Conservation (phyloP, 306 rosid species). For the Hippophae gyantsensis region DNA sequence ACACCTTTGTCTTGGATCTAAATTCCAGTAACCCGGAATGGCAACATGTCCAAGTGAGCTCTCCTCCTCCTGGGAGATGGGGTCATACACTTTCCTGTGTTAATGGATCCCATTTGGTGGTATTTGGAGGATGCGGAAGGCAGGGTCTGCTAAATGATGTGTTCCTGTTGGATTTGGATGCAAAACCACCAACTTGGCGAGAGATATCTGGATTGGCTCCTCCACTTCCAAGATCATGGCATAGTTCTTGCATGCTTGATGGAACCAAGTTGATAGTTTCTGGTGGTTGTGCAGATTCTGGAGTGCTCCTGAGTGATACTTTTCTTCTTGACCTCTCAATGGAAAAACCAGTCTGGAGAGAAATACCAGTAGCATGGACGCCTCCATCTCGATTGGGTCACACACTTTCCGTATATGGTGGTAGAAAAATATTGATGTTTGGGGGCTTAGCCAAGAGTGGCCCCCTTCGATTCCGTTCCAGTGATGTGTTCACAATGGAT, state of each 20-base stretch:
- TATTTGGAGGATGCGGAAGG: constrained; percentile 97
- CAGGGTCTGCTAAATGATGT: constrained; percentile 98
- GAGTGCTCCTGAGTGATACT: constrained; percentile 93
- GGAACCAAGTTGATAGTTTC: constrained; percentile 98
- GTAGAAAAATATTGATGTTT: constrained; percentile 94
- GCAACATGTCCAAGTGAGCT: constrained; percentile 95
- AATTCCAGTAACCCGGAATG: constrained; percentile 88
- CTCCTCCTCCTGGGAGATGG: constrained; percentile 99
- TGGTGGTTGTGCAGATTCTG: constrained; percentile 99
- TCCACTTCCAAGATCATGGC: constrained; percentile 99
- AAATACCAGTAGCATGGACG: constrained; percentile 95
- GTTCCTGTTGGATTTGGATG: constrained; percentile 85
- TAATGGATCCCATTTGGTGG: constrained; percentile 89
- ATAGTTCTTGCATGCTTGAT: constrained; percentile 96
- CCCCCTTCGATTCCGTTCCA: constrained; percentile 87
- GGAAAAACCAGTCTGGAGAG: constrained; percentile 97
- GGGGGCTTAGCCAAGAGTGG: constrained; percentile 99
- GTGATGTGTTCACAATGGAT: constrained; percentile 96
- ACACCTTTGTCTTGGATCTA: constrained; percentile 87
- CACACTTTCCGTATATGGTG: constrained; percentile 91
- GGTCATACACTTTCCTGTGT: constrained; percentile 97
- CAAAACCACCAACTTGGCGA: constrained; percentile 95
- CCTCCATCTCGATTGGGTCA: constrained; percentile 98
- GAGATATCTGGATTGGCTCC: constrained; percentile 99
- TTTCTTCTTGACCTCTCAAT: constrained; percentile 94